Conservation (phyloP, 305 asterid species). For the Ruellia speciosa region DNA sequence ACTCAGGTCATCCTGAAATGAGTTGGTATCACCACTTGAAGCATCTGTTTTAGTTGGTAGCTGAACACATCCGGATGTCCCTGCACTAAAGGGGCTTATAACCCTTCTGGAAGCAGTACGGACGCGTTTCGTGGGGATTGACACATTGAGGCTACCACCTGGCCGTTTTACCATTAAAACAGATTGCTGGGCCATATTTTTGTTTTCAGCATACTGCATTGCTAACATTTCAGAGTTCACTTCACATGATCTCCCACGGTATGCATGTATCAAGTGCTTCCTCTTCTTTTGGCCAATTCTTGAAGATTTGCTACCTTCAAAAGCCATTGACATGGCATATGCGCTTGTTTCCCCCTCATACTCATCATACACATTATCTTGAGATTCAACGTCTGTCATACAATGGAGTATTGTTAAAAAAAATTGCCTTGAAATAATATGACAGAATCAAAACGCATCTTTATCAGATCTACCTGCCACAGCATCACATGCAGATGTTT, state of each 20-base stretch:
- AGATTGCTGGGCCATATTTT: constrained; percentile 41
- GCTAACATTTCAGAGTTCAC: constrained; percentile 42
- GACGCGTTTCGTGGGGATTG: constrained; percentile 81
- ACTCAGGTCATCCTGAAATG: constrained; percentile 87
- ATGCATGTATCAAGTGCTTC: constrained; percentile 40
- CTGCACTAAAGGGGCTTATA: constrained; percentile 53
- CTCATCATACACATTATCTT: constrained; percentile 51
- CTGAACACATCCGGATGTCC: constrained; percentile 58
- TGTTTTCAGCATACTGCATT: constrained; percentile 46
- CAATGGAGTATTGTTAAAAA: constrained; percentile 23
- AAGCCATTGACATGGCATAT: constrained; percentile 44
- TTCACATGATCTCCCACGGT: constrained; percentile 48
- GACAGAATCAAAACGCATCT: constrained; percentile 22
- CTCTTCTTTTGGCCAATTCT: constrained; percentile 59
- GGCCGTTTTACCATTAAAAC: constrained; percentile 55
- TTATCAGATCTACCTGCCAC: constrained; percentile 45
- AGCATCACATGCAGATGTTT: constrained; percentile 60
- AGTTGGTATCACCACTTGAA: constrained; percentile 89
- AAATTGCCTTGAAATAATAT: constrained; percentile 21
- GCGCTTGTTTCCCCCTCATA: constrained; percentile 71
- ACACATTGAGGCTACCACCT: constrained; percentile 60
- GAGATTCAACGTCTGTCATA: constrained; percentile 49
- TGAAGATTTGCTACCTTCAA: constrained; percentile 42
- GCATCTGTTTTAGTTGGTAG: constrained; percentile 62
- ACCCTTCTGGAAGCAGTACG: constrained; percentile 51